Evolutionary conservation across 2,329 filamentous ascomycete species (phyloP).

Genomic region (Diaporthe caulivora): DNA sequence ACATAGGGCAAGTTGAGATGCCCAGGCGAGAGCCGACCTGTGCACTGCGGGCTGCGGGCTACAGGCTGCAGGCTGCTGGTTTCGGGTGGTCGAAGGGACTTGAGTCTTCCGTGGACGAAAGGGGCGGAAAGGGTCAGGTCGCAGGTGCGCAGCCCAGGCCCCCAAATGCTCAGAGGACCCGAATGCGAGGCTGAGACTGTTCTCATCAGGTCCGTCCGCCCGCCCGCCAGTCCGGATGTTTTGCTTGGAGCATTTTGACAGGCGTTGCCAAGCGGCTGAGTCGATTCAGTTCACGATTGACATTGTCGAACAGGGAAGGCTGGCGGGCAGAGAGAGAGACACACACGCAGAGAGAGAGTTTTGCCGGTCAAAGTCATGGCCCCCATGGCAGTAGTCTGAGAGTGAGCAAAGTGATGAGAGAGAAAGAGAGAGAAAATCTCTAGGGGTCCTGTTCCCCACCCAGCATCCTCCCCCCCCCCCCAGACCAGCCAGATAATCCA

Average conservation of each 20-base stretch:
- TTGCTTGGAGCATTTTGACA: slow-evolving; percentile 17
- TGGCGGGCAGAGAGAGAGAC: neutral
- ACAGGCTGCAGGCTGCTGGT: neutral
- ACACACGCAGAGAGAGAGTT: neutral
- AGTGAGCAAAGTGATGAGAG: neutral
- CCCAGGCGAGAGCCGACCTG: neutral
- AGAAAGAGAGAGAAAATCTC: neutral
- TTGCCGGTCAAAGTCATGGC: slow-evolving; percentile 1
- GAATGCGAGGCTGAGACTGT: slow-evolving; percentile 12
- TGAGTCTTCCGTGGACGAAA: neutral
- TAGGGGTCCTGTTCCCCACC: neutral
- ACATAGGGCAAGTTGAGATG: neutral
- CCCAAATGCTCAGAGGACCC: neutral
- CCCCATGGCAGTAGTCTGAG: neutral
- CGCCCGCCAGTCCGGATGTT: neutral
- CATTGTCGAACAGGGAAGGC: neutral
- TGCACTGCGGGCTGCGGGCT: neutral
- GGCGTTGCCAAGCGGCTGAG: slow-evolving; percentile 7
- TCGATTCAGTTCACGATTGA: slow-evolving; percentile 22
- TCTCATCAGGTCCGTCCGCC: neutral
- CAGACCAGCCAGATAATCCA: neutral
- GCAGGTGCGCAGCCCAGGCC: neutral
- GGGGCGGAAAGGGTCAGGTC: neutral
- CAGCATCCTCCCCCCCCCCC: neutral
- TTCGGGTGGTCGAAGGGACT: slow-evolving; percentile 1